Evolutionary conservation across 257 asterid species (phyloP).

Genomic region (Solanum lycopersicoides): DNA sequence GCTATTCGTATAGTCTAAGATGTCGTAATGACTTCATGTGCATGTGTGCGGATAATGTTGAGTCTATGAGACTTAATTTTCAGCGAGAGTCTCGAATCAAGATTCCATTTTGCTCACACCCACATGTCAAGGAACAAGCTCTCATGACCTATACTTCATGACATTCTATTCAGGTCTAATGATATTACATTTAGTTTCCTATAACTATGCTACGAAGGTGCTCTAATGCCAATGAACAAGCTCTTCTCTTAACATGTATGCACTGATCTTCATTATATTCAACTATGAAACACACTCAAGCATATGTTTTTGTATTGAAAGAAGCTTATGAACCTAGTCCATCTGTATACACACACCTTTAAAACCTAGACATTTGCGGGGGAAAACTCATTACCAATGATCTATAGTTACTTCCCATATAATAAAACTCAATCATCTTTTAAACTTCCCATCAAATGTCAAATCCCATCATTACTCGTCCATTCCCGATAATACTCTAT

Average conservation of each 20-base stretch:
- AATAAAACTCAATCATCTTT: not conserved
- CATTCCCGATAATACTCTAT: not conserved
- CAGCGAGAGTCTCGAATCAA: no score
- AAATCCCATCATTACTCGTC: no score
- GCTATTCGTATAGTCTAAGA: no score
- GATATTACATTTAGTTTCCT: not conserved
- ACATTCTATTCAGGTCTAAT: no score
- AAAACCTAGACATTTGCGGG: not conserved
- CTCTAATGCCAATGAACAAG: not conserved
- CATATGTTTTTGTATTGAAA: not conserved
- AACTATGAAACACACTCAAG: not conserved
- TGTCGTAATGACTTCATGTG: no score
- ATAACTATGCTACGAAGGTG: not conserved
- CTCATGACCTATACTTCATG: no score
- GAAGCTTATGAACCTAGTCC: not conserved
- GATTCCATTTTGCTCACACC: no score
- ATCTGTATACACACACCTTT: rapidly evolving
- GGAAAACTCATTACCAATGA: not conserved
- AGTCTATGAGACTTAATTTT: no score
- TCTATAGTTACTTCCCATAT: not conserved
- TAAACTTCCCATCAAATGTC: not conserved
- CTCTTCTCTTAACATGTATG: not conserved
- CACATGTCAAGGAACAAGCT: no score
- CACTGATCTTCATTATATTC: not conserved
- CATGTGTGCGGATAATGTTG: no score